Percentiles rank a stretch among this genome's conserved stretches.
These are phyloP conservation scores for Nemania serpens DNA, from an alignment of 2,329 filamentous ascomycete species.

Conservation along the genomic window DNA sequence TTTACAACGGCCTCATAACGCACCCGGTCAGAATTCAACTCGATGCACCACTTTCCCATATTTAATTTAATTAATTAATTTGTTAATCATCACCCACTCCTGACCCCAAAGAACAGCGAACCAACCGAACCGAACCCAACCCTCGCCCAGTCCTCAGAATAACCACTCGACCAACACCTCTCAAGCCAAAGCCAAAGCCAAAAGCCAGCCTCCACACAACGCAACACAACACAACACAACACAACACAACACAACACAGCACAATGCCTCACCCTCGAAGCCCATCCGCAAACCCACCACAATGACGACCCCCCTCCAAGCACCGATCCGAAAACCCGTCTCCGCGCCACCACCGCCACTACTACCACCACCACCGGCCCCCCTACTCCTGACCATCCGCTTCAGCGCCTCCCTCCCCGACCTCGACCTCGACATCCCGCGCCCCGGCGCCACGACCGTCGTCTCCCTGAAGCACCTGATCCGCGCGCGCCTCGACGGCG, in stretches of 20 bases:
- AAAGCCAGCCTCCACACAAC: background rate
- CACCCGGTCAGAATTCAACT: too few species aligned
- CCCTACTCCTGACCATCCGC: slow-evolving; percentile 80
- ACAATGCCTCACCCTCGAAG: background rate
- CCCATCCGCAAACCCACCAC: slow-evolving; percentile 6
- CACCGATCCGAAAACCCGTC: slow-evolving; percentile 2
- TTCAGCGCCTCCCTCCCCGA: slow-evolving; percentile 88
- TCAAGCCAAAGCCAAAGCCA: background rate
- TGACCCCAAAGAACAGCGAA: too few species aligned
- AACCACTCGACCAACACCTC: too few species aligned
- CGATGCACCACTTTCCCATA: too few species aligned
- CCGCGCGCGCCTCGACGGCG: slow-evolving; percentile 68
- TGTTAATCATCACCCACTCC: too few species aligned
- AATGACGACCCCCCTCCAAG: background rate
- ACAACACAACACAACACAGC: too few species aligned
- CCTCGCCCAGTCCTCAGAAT: too few species aligned
- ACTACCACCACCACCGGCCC: too few species aligned
- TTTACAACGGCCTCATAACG: too few species aligned
- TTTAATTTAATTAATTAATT: too few species aligned
- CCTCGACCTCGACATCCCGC: slow-evolving; percentile 74
- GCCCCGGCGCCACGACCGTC: slow-evolving; percentile 71
- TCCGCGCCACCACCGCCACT: slow-evolving; percentile 13
- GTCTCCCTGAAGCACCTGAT: slow-evolving; percentile 82
- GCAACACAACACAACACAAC: too few species aligned
- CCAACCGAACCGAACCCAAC: too few species aligned